A percentile compares a stretch with the other conserved stretches of the same genome.
Conservation (phyloP, 2,329 filamentous ascomycete species). For the Penicillium sp. region DNA sequence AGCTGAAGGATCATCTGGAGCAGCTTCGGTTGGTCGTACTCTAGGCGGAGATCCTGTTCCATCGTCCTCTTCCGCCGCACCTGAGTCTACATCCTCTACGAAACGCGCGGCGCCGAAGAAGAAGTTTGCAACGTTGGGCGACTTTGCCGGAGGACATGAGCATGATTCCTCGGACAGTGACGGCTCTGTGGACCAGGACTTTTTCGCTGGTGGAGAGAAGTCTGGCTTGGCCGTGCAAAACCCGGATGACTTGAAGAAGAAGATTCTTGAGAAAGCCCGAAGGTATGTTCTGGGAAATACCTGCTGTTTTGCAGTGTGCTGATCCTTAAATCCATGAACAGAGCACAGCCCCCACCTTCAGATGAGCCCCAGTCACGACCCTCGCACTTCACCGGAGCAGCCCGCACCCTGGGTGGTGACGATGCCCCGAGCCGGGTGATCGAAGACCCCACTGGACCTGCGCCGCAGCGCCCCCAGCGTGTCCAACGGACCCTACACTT, state of each 20-base stretch:
- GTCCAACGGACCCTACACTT: slow-evolving; percentile 61
- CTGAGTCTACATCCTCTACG: slow-evolving; percentile 29
- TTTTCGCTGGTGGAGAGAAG: slow-evolving; percentile 66
- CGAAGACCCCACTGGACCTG: slow-evolving; percentile 49
- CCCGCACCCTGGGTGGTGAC: slow-evolving; percentile 65
- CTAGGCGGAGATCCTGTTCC: slow-evolving; percentile 33
- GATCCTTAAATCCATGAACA: slow-evolving; percentile 13
- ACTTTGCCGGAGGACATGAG: slow-evolving; percentile 40
- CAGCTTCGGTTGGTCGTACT: slow-evolving; percentile 30
- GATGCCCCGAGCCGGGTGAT: slow-evolving; percentile 60
- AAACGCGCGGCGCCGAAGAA: slow-evolving; percentile 37
- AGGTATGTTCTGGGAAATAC: slow-evolving; percentile 22
- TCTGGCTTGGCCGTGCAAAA: slow-evolving; percentile 67
- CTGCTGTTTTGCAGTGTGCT: neutral
- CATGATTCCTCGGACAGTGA: slow-evolving; percentile 50
- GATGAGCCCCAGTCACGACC: slow-evolving; percentile 46
- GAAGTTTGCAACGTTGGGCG: slow-evolving; percentile 50
- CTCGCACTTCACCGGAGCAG: slow-evolving; percentile 58
- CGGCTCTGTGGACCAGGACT: slow-evolving; percentile 54
- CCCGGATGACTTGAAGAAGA: slow-evolving; percentile 55
- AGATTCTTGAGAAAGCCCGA: slow-evolving; percentile 50
- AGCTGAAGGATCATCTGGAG: slow-evolving; percentile 19
- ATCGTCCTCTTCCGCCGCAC: slow-evolving; percentile 30
- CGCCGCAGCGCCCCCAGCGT: slow-evolving; percentile 46
- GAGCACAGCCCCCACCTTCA: slow-evolving; percentile 30